A percentile compares a stretch with the other conserved stretches of the same genome.
Conservation (phyloP, 106 monocot species). For the Dioscorea zingiberensis region DNA sequence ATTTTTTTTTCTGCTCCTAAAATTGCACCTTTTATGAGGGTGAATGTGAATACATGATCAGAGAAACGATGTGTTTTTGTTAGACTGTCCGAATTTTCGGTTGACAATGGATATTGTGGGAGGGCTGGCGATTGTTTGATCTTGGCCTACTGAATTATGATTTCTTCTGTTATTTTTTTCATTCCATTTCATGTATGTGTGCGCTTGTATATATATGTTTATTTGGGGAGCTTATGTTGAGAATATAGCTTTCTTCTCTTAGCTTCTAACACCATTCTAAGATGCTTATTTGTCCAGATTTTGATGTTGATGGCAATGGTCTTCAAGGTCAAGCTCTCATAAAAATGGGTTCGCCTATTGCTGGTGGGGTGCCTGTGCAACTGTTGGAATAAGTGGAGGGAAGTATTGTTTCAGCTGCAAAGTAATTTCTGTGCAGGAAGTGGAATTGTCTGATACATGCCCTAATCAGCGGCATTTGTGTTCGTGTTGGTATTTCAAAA, state of each 20-base stretch:
- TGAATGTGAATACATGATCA: too few species aligned
- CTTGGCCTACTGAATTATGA: too few species aligned
- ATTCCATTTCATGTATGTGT: not conserved
- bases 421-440: conserved; percentile 46
- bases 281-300: conserved; percentile 26
- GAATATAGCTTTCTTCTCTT: not conserved
- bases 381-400: conserved; percentile 50
- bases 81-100: too few species aligned
- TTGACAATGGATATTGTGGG: too few species aligned
- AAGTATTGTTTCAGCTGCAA: conserved; percentile 80
- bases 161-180: not conserved
- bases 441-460: conserved; percentile 47
- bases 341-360: conserved; percentile 73
- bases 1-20: too few species aligned
- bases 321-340: conserved; percentile 50
- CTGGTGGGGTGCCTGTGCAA: conserved; percentile 78
- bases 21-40: too few species aligned
- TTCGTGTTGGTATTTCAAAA: conserved; percentile 62
- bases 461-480: conserved; percentile 52
- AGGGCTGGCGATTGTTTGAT: too few species aligned
- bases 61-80: too few species aligned
- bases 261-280: not conserved
- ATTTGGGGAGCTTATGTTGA: not conserved
- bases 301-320: conserved; percentile 40
- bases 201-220: not conserved